Evolutionary conservation across 495 filamentous ascomycete species (phyloP), one percentile per base, ranked within the genome.

Genomic region (Pyrenula aspistea): DNA sequence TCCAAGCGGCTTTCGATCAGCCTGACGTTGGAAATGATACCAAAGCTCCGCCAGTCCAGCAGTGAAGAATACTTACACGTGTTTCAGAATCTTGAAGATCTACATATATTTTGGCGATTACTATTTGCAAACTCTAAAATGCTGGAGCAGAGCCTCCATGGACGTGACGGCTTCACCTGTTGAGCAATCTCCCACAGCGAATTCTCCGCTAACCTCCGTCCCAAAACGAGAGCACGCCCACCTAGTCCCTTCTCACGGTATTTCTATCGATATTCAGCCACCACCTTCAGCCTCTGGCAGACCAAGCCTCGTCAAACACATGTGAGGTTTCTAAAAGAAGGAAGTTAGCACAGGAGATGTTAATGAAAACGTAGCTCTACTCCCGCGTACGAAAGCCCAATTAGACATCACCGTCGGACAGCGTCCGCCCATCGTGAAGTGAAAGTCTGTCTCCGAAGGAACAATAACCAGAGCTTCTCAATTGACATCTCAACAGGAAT

Each of bases 351-450:
- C n/a, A 10, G 23, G 22, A 2, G 19, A 55, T 49, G 10, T 22
- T 1, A 24, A 21, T n/a, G 10, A 4, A 42, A 24, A 21, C 20
- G n/a, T 42, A 81, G 78, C 25, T 78, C 78, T 12, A 62, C 67
- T 10, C 71, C 78, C 24, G 77, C 75, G 21, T 81, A 77, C 57
- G 79, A 85, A 57, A 88, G 83, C 58, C 87, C 86, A 2, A 73
- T 85, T 56, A 77, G 89, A 62, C 89, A 95, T 59, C 87, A 92
- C 61, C 81, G 71, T 58, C 79, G 89, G 48, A 82, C 85, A 24
- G 83, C 82, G 1, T 89, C 87, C 57, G 75, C 77, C 24, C 79
- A 86, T 63, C 81, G 82, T 66, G 78, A 82, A 60, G 82, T 91
- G 61, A 91, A 90, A 73, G 83, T 84, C 53, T 59, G 71, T 36